Percentiles rank a stretch among this genome's conserved stretches.
These are phyloP conservation scores for Amborella trichopoda DNA, from an alignment of 164 flowering plant species.

Conservation along the genomic window DNA sequence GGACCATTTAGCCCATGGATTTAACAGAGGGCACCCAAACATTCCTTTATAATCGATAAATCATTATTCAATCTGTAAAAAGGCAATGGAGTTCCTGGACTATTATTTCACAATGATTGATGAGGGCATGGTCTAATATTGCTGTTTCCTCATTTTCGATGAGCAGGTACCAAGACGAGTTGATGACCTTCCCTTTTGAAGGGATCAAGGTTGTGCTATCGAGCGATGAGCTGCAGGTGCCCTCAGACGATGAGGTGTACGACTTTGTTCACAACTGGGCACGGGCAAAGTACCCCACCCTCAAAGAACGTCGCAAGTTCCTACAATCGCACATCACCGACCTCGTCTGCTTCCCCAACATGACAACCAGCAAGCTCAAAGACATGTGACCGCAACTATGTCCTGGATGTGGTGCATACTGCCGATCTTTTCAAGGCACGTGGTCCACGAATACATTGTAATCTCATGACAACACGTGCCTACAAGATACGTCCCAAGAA, in stretches of 20 bases:
- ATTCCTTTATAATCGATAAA: no score
- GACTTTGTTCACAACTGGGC: not conserved
- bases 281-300: not conserved
- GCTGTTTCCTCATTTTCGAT: not conserved
- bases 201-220: not conserved
- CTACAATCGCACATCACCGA: not conserved
- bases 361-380: not conserved
- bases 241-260: not conserved
- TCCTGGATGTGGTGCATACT: not conserved
- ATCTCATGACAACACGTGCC: not conserved
- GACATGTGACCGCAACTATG: not conserved
- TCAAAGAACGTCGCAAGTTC: not conserved
- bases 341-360: not conserved
- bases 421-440: not conserved
- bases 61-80: not conserved
- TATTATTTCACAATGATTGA: not conserved
- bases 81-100: not conserved
- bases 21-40: no score
- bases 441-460: not conserved
- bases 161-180: not conserved
- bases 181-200: not conserved
- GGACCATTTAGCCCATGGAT: not conserved
- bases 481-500: not conserved
- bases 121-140: no score
- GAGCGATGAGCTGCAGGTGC: not conserved